These are phyloP conservation scores for Monosporascus cannonballus DNA, from an alignment of 2,329 filamentous ascomycete species.

Conservation along the genomic window DNA sequence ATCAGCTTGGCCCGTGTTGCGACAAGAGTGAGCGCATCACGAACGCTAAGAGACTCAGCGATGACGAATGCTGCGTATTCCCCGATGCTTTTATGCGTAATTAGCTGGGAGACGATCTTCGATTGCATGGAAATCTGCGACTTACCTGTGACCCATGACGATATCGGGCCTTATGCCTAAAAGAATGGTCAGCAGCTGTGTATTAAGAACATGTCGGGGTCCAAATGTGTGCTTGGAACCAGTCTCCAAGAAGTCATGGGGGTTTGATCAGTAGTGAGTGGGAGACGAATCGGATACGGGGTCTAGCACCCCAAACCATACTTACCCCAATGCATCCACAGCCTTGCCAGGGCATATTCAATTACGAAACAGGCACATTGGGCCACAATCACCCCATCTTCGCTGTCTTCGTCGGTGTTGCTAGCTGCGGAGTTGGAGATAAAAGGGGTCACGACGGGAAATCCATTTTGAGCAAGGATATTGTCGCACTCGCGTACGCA, in stretches of 20 bases:
- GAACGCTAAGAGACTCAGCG: slow-evolving; percentile 9
- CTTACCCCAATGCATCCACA: slow-evolving; percentile 20
- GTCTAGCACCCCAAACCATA: neutral
- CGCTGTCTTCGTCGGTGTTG: slow-evolving; percentile 1
- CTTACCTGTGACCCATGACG: slow-evolving; percentile 18
- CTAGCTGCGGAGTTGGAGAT: slow-evolving; percentile 31
- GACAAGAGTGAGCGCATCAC: slow-evolving; percentile 15
- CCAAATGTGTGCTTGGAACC: no score
- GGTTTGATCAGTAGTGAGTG: neutral
- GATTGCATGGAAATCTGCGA: neutral
- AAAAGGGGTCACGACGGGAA: slow-evolving; percentile 26
- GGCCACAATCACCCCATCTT: slow-evolving; percentile 11
- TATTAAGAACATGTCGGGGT: neutral
- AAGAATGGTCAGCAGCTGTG: neutral
- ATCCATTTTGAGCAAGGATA: slow-evolving; percentile 18
- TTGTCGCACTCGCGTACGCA: slow-evolving; percentile 20
- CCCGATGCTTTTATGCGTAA: slow-evolving; percentile 13
- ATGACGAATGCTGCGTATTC: slow-evolving; percentile 20
- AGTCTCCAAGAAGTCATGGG: no score
- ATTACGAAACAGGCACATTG: slow-evolving; percentile 26
- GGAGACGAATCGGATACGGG: neutral
- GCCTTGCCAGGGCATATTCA: slow-evolving; percentile 23
- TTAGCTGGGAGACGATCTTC: neutral
- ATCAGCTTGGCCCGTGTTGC: slow-evolving; percentile 17
- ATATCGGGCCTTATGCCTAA: slow-evolving; percentile 9